Percentiles rank a stretch among this genome's conserved stretches.
These are phyloP conservation scores for Phytophthora agathidicida DNA, from an alignment of 352 stramenopile species.

Conservation along the genomic window DNA sequence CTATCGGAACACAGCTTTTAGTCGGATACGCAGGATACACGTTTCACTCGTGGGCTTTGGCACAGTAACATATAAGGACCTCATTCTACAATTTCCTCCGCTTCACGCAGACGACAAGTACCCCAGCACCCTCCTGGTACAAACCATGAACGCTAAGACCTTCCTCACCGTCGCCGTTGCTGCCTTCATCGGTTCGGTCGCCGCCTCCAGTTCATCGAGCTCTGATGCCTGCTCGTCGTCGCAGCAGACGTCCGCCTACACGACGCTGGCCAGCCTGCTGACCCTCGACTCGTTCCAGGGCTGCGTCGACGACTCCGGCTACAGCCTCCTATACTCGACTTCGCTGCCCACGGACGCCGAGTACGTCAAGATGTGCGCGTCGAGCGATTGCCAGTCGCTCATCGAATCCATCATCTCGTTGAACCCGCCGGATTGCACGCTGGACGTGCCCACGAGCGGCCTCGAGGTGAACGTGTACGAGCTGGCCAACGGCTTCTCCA, in stretches of 20 bases:
- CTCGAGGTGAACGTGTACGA: conserved; percentile 31
- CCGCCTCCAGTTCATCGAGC: conserved; percentile 9
- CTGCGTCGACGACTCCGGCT: conserved; percentile 36
- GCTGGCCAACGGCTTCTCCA: conserved; percentile 20
- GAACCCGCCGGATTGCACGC: conserved; percentile 28
- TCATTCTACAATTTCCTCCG: too few species aligned
- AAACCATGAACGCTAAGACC: conserved; percentile 29
- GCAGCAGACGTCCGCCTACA: conserved; percentile 37
- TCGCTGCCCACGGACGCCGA: conserved; percentile 29
- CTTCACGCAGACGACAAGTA: too few species aligned
- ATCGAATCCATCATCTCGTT: conserved; percentile 26
- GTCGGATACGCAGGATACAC: too few species aligned
- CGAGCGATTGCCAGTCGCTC: conserved; percentile 24
- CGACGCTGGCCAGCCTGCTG: conserved; percentile 32
- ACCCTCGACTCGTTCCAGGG: conserved; percentile 28
- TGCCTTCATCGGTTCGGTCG: conserved; percentile 12
- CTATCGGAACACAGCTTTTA: too few species aligned
- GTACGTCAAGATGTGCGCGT: conserved; percentile 36
- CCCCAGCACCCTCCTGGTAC: too few species aligned
- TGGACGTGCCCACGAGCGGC: conserved; percentile 31
- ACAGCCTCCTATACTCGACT: conserved; percentile 35
- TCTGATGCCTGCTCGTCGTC: conserved; percentile 7
- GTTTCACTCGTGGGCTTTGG: too few species aligned
- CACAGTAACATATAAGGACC: too few species aligned
- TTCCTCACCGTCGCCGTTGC: conserved; percentile 12